Conservation (phyloP, 2,329 filamentous ascomycete genomes). For the Rugonectria rugulosa region DNA sequence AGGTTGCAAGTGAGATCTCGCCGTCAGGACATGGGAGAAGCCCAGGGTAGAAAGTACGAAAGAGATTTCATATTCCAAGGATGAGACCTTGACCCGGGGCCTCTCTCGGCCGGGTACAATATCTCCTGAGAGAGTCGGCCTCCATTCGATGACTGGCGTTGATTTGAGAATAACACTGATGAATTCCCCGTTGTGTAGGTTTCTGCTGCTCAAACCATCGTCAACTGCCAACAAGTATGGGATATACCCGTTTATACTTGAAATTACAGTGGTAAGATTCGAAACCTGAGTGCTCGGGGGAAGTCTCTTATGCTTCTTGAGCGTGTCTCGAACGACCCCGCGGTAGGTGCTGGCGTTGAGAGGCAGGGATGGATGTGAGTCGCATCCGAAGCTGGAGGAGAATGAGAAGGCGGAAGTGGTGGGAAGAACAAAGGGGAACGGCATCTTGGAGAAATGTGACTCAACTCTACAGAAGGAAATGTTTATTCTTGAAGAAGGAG, state of each 20-base stretch:
- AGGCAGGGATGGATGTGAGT: constrained; percentile 88
- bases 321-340: constrained; percentile 79
- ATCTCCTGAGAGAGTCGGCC: constrained; percentile 76
- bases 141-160: constrained; percentile 78
- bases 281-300: constrained; percentile 72
- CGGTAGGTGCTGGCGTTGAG: constrained; percentile 83
- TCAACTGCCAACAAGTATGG: constrained; percentile 85
- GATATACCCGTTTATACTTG: constrained; percentile 77
- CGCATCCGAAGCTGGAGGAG: constrained; percentile 76
- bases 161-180: constrained; percentile 71
- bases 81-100: constrained; percentile 72
- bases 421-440: constrained; percentile 86
- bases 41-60: constrained; percentile 82
- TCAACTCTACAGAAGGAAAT: too few species aligned
- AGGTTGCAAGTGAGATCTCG: constrained; percentile 74
- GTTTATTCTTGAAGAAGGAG: not conserved
- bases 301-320: constrained; percentile 93
- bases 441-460: constrained; percentile 68
- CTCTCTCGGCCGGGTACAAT: constrained; percentile 69
- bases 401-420: constrained; percentile 91
- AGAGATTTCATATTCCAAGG: constrained; percentile 82
- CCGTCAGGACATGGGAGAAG: constrained; percentile 75
- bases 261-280: constrained; percentile 74
- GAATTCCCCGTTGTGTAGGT: constrained; percentile 58
- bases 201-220: constrained; percentile 67